Evolutionary conservation across 345 rosid genomes (phyloP), one percentile per base, ranked within the genome.

Genomic region (Kandelia obovata): DNA sequence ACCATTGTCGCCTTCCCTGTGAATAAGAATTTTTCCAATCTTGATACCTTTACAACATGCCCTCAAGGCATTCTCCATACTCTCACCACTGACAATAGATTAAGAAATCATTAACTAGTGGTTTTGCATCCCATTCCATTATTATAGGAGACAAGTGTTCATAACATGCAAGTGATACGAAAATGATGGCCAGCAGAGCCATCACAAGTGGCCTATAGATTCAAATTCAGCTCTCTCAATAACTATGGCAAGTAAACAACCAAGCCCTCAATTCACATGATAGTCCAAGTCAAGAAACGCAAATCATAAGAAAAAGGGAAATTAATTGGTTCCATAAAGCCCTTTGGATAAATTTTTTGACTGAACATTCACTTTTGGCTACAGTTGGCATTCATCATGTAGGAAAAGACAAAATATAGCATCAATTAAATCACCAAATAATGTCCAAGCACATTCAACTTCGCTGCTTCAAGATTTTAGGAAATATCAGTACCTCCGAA

Each of bases 1-100:
- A 66, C 99, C 99, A 37, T 95, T 88, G 84, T 95, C 97, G 4
- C 97, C 98, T 86, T 92, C 99, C 70, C 99, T 85, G 69, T 95
- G 99, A 77, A 95, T 95, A 46, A 95, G 89, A 66, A 95, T 92
- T 82, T 92, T 95, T 74, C 97, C 99, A 16, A 95, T 87, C 79
- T 95, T 95, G 83, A 95, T 92, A 61, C 96, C 97, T 81, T 95
- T 95, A 80, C 98, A 95, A 73, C 99, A 95, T 34, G 99, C 99
- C 63, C 99, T 87, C 77, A 92, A 76, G 58, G 99, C 99, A 75
- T 95, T 95, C 78, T 95, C 97, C 99, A 95, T 95, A 74, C 99
- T 95, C 87, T 95, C 99, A 26, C 99, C 99, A 69, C 97, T 95
- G 81, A 68, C 43, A 71, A 71, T 35, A 60, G 53, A 77, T 57